Base-by-base conservation (phyloP, 352 stramenopile genomes). In the Lagenidium sp. region DNA sequence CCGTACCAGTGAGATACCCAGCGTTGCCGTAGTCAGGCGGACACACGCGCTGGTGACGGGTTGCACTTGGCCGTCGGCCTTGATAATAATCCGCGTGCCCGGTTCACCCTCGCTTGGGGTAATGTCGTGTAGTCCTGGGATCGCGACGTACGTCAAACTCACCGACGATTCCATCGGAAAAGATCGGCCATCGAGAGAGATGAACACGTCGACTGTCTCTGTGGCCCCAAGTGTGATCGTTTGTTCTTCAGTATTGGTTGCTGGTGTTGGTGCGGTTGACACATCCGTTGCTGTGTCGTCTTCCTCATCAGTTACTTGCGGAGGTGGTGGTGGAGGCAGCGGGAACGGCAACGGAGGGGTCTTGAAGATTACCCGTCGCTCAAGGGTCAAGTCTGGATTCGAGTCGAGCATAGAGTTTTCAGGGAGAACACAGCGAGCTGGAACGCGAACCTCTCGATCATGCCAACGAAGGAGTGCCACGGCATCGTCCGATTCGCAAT, bases 401-500 rank as follows among this genome's bases (percentile, higher is more conserved):
- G 11, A 20, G n/a, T 15, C 24, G 36, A n/a, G n/a, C n/a, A 26
- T 26, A 16, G 24, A 12, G 4, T 50, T 40, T 1, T 50, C 46
- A 6, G 44, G 35, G 15, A 32, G 44, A 12, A 60, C 41, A 35
- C 71, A 82, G 15, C 42, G 23, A 6, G 63, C 68, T 19, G 57
- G 38, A 10, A 84, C 32, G 15, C 55, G 39, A 1, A 62, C 12
- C 21, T 57, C 47, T 19, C 51, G 68, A 30, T 67, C 64, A 50
- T 47, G 54, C 60, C 68, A 83, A 21, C 65, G 55, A 5, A 87
- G 41, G 24, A 59, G 59, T 2, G 80, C 66, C 16, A 57, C 50
- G 5, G 54, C 60, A 22, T 88, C 70, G 25, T 78, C 40, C 0
- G 72, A 77, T 25, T 84, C 73, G 32, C 82, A 82, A 22, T 70